Conservation (phyloP, 139 green algal genomes). For the Medakamo hakoo region DNA sequence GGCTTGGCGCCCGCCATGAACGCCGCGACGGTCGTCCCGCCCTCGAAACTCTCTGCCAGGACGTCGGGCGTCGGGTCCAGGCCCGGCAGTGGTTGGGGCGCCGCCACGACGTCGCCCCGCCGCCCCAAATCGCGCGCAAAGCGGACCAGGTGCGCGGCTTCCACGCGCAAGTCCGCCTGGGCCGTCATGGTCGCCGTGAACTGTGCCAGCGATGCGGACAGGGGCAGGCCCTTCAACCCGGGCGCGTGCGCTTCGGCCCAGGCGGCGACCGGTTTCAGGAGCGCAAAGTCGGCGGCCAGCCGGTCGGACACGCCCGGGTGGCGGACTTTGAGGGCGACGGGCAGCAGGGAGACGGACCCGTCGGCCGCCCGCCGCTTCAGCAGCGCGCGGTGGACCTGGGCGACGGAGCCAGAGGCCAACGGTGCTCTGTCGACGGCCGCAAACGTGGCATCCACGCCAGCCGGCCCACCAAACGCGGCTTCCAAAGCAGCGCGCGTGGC, state of each 20-base stretch:
- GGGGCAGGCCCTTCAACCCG: no score
- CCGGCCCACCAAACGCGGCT: conserved; percentile 45
- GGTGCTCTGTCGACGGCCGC: conserved; percentile 59
- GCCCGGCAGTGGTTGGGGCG: conserved; percentile 31
- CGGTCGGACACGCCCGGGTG: conserved; percentile 66
- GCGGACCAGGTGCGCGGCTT: conserved; percentile 57
- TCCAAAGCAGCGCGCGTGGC: conserved; percentile 34
- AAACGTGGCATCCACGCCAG: conserved; percentile 60
- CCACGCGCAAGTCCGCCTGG: conserved; percentile 67
- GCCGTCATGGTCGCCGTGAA: conserved; percentile 86
- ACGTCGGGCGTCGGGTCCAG: conserved; percentile 49
- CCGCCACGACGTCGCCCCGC: conserved; percentile 18
- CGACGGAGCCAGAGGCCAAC: conserved; percentile 83
- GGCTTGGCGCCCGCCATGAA: conserved; percentile 41
- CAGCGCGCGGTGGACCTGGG: conserved; percentile 72
- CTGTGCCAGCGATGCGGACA: conserved; percentile 46
- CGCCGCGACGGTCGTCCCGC: conserved; percentile 38
- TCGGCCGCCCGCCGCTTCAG: conserved; percentile 8
- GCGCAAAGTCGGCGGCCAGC: conserved; percentile 76
- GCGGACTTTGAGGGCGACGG: conserved; percentile 61
- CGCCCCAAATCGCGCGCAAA: conserved; percentile 61
- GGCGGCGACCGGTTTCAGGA: conserved; percentile 50
- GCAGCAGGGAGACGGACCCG: not conserved
- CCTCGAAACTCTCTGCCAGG: conserved; percentile 87
- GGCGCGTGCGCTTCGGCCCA: not conserved